Base-by-base conservation (phyloP, 2,329 filamentous ascomycete genomes). In the Fusarium gaditjirri region DNA sequence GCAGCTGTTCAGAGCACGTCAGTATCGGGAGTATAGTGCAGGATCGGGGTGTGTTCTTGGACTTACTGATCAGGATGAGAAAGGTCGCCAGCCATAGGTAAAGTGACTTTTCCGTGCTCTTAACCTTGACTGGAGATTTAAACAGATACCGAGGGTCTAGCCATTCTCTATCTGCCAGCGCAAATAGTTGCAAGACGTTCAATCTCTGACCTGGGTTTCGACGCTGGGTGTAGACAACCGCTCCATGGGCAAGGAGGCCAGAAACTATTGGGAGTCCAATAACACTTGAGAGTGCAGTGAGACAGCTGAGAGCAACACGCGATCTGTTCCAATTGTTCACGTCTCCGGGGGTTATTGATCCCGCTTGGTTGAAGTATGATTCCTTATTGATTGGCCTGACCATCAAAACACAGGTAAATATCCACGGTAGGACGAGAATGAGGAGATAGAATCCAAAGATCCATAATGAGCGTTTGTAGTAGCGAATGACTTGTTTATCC, bases 201-300 rank as follows among this genome's bases (percentile, higher is more conserved):
- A 75, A 27, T 8, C 55, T 23, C 50, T 70, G 72, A 2, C 6
- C 21, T 5, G 38, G 8, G 3, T 41, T 46, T 27, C 58, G 50
- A 13, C 61, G 68, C 27, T 75, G 70, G 6, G 63, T 44, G 17
- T 73, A 73, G 3, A 73, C 59, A 38, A 70, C 64, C 9, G 57
- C 61, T 35, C 67, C 72, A 16, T 65, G 54, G 3, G 64, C 50
- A 27, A 75, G 60, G 8, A 75, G 43, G 21, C 53, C 27, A 19
- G 72, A 73, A 21, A 73, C 56, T 7, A 72, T 46, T 1, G 65
- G 70, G 5, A 75, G 31, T 3, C 67, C 47, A 21, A 72, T 27
- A 9, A 54, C 38, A 25, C 46, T 29, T 4, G 68, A 31, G 12
- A 68, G 42, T 6, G 21, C 43, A 6, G 46, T 56, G 25, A 68